phyloP scores from a whole-genome alignment of 129 eudicot genomes.

The Artemisia tridentata region DNA sequence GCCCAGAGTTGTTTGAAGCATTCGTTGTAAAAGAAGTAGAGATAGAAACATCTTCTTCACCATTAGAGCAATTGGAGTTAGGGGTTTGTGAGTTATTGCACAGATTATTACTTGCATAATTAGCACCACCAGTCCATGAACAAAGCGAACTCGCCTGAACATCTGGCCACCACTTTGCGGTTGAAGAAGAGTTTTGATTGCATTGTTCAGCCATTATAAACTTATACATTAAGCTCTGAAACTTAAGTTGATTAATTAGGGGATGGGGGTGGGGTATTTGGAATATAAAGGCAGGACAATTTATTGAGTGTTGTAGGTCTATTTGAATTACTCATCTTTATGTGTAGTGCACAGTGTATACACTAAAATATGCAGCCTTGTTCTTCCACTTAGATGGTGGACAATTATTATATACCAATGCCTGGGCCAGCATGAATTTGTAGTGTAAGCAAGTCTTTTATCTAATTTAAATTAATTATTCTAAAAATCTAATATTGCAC shows the following conservation, averaged over 20 bases:
- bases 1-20: conserved; percentile 51
- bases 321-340: conserved; percentile 25
- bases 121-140: conserved; percentile 39
- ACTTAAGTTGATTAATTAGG: conserved; percentile 19
- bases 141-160: conserved; percentile 42
- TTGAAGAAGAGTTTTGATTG: conserved; percentile 35
- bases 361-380: conserved; percentile 51
- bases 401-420: conserved; percentile 45
- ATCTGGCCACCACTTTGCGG: conserved; percentile 49
- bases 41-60: conserved; percentile 43
- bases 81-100: conserved; percentile 27
- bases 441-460: conserved; percentile 21
- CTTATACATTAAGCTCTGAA: conserved; percentile 33
- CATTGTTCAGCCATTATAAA: conserved; percentile 52
- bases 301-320: conserved; percentile 23
- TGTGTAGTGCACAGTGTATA: conserved; percentile 46
- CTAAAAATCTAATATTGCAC: conserved; percentile 14
- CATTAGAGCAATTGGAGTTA: conserved; percentile 47
- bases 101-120: conserved; percentile 26
- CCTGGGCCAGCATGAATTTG: conserved; percentile 42
- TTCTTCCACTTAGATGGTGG: conserved; percentile 57
- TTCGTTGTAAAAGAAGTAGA: conserved; percentile 14
- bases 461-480: background rate
- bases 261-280: conserved; percentile 11
- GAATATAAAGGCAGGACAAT: conserved; percentile 33